Conservation (phyloP, 1,284 basidiomycete genomes). For the Bjerkandera adusta region DNA sequence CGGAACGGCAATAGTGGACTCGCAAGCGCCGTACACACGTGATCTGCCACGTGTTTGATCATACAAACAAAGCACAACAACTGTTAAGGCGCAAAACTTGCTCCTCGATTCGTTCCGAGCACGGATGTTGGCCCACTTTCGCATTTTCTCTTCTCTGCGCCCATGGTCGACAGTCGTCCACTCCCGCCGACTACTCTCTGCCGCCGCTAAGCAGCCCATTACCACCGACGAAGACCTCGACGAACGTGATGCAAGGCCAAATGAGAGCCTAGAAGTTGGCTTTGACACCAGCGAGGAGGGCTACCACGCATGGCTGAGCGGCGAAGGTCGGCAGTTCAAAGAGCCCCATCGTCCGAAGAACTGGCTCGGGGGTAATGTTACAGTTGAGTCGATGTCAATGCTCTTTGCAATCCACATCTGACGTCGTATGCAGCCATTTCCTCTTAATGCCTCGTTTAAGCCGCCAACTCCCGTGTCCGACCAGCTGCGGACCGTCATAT, state of each 20-base stretch:
- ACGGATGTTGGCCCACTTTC: conserved; percentile 32
- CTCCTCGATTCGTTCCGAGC: no score
- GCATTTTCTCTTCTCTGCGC: conserved; percentile 22
- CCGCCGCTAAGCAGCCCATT: conserved; percentile 10
- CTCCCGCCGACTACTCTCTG: conserved; percentile 19
- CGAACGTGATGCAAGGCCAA: conserved; percentile 4
- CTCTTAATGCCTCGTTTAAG: conserved; percentile 76
- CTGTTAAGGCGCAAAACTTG: no score
- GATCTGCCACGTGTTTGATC: no score
- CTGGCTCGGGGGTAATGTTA: conserved; percentile 58
- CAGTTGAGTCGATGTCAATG: conserved; percentile 39
- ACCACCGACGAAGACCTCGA: conserved; percentile 10
- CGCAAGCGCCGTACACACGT: no score
- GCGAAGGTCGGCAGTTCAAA: conserved; percentile 36
- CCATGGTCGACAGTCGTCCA: conserved; percentile 17
- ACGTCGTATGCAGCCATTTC: conserved; percentile 61
- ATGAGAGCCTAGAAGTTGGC: conserved; percentile 1
- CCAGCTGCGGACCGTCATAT: conserved; percentile 51
- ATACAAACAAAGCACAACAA: no score
- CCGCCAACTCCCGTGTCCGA: conserved; percentile 77
- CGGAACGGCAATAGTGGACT: no score
- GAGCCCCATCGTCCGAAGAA: conserved; percentile 43
- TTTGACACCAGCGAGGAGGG: conserved; percentile 19
- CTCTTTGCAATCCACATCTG: conserved; percentile 16
- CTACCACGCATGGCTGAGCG: conserved; percentile 36